Base-by-base conservation (phyloP, 2,329 filamentous ascomycete genomes). In the Botrytis sinoallii region DNA sequence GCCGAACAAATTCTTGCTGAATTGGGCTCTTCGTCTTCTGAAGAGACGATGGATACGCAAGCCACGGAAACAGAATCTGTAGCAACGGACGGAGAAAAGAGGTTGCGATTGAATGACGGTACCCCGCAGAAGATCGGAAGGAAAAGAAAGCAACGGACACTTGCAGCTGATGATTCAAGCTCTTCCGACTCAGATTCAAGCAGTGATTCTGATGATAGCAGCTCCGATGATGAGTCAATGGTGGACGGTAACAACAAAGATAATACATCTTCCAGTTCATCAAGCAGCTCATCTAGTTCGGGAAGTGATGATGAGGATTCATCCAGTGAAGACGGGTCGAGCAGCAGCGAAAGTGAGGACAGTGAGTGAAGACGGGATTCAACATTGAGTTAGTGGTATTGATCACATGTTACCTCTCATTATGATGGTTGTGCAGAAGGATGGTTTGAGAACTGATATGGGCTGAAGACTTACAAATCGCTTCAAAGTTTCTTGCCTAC, bases 1-100 rank as follows among this genome's bases (percentile, higher is more conserved):
- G 87, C 89, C 14, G 89, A 91, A 80, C 84, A 85, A 75, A 84
- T 91, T 44, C 77, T 89, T 48, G 85, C 85, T 46, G 86, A 88
- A 78, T 82, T 91, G 85, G 63, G 87, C 70, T 83, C 73, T 8
- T 59, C 73, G 4, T 61, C 64, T 38, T 70, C 44, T 4, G 74
- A 75, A 42, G 78, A 71, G 16, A 74, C 70, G 48, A 61, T n/a
- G 22, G 74, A 73, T 52, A 73, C 69, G 22, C 77, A 71, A 64
- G 60, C 60, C 48, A 60, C 67, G 35, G 72, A 73, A 25, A 48
- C 64, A 40, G 72, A 67, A 46, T 65, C 74, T 70, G 71, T 69
- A 3, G 78, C 75, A 9, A 76, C 76, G 52, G 80, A 83, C 6
- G 80, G 77, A 40, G 83, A 83, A 63, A 86, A 84, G 79, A 81